A percentile compares a stretch with the other conserved stretches of the same genome.
Evolutionary conservation across 768 basidiomycete species (phyloP).

Genomic region (Trametes punicea): DNA sequence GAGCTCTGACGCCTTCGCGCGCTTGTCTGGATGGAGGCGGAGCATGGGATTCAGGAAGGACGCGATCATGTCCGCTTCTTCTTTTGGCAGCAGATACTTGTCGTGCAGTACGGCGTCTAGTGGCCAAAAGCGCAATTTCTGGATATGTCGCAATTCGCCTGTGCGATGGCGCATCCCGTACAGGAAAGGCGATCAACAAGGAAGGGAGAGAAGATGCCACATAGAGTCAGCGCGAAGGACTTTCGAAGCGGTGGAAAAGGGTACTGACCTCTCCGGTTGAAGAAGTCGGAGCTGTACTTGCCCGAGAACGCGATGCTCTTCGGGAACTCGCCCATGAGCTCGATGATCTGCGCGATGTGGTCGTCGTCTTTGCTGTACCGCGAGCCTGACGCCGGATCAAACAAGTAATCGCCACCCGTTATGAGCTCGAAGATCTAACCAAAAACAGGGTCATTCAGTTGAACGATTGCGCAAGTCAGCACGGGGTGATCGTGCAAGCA

Average conservation of each 20-base stretch:
- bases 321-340: conserved; percentile 90
- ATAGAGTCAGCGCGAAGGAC: background rate
- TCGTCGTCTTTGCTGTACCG: conserved; percentile 96
- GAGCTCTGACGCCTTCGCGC: conserved; percentile 85
- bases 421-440: conserved; percentile 88
- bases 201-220: background rate
- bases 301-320: conserved; percentile 80
- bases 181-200: background rate
- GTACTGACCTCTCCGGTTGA: conserved; percentile 85
- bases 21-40: conserved; percentile 80
- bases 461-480: conserved; percentile 1
- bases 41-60: conserved; percentile 90
- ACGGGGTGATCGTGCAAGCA: background rate
- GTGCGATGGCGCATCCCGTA: background rate
- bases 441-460: background rate
- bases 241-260: background rate
- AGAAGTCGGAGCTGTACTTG: conserved; percentile 92
- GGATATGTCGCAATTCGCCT: conserved; percentile 91
- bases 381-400: conserved; percentile 93
- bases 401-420: conserved; percentile 96
- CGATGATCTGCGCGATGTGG: conserved; percentile 97
- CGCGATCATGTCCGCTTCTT: conserved; percentile 78
- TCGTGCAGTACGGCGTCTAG: conserved; percentile 79
- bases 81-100: conserved; percentile 89
- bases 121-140: conserved; percentile 91